These are phyloP conservation scores for Boletus vinaceobasis DNA, from an alignment of 768 basidiomycete species.

Conservation along the genomic window DNA sequence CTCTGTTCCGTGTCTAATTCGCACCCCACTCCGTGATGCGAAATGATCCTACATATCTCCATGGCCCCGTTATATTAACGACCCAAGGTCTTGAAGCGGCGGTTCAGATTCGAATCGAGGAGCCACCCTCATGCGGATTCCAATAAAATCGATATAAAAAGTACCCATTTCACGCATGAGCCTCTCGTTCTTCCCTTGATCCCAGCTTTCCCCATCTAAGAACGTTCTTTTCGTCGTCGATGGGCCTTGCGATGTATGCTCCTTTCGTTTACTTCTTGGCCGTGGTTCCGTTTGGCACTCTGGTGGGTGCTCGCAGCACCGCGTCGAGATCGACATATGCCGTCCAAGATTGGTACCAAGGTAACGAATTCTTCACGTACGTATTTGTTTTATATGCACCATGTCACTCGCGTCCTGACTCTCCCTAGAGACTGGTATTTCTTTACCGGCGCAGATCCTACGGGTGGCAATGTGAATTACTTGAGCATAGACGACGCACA, in stretches of 20 bases:
- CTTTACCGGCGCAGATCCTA: conserved; percentile 60
- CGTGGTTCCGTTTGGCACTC: conserved; percentile 27
- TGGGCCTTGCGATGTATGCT: conserved; percentile 17
- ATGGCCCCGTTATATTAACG: not conserved
- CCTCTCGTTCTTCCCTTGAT: not conserved
- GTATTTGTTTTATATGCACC: conserved; percentile 11
- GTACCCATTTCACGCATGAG: not conserved
- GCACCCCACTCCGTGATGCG: not conserved
- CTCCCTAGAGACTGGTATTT: conserved; percentile 58
- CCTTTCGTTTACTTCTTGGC: conserved; percentile 25
- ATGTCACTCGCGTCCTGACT: not conserved
- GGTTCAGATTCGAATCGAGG: not conserved
- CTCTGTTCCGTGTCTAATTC: not conserved
- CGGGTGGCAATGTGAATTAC: conserved; percentile 66
- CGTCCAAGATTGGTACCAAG: conserved; percentile 37
- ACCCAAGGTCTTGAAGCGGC: too few species aligned
- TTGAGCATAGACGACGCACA: conserved; percentile 45
- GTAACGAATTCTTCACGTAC: conserved; percentile 55
- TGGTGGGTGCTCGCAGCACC: conserved; percentile 24
- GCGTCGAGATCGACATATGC: conserved; percentile 26
- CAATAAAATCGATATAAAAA: conserved; percentile 6
- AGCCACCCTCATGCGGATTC: not conserved
- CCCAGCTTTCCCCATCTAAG: not conserved
- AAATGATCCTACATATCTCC: not conserved
- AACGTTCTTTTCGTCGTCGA: not conserved